Evolutionary conservation across 352 stramenopile species (phyloP).

Genomic region (Phytophthora tentaculata): DNA sequence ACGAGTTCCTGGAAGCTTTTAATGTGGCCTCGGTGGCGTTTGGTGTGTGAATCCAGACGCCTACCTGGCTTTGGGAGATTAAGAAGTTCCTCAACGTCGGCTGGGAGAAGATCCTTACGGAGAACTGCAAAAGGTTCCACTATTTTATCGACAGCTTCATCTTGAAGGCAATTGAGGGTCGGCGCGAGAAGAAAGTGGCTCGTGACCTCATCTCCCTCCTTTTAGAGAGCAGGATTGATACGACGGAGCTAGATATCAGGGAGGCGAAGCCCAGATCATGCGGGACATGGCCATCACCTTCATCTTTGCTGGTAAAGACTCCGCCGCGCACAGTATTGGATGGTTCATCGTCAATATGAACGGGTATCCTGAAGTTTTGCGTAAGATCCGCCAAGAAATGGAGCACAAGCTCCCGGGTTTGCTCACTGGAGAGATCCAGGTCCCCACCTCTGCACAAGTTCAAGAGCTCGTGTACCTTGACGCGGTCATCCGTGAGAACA

Average conservation of each 20-base stretch:
- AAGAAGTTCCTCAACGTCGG: slow-evolving; percentile 40
- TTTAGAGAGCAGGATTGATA: slow-evolving; percentile 39
- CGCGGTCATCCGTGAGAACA: slow-evolving; percentile 62
- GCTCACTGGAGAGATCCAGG: slow-evolving; percentile 25
- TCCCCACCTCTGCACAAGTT: slow-evolving; percentile 48
- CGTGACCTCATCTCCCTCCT: slow-evolving; percentile 58
- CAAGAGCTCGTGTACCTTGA: slow-evolving; percentile 63
- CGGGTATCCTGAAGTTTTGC: slow-evolving; percentile 21
- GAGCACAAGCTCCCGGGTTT: slow-evolving; percentile 43
- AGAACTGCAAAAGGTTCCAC: slow-evolving; percentile 46
- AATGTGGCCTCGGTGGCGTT: slow-evolving; percentile 34
- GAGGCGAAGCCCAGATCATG: slow-evolving; percentile 45
- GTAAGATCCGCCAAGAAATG: slow-evolving; percentile 65
- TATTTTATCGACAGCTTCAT: slow-evolving; percentile 55
- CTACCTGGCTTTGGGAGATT: slow-evolving; percentile 47
- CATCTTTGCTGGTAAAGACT: slow-evolving; percentile 76
- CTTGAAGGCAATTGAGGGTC: slow-evolving; percentile 40
- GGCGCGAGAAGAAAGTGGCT: slow-evolving; percentile 41
- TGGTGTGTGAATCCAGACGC: slow-evolving; percentile 35
- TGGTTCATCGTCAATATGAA: slow-evolving; percentile 77
- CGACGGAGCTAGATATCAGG: slow-evolving; percentile 27
- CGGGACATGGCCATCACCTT: slow-evolving; percentile 79
- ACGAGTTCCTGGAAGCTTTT: slow-evolving; percentile 55
- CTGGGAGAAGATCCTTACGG: slow-evolving; percentile 44
- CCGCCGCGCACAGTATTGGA: slow-evolving; percentile 55